Base-by-base conservation (phyloP, 768 basidiomycete species). In the Lactarius vividus region DNA sequence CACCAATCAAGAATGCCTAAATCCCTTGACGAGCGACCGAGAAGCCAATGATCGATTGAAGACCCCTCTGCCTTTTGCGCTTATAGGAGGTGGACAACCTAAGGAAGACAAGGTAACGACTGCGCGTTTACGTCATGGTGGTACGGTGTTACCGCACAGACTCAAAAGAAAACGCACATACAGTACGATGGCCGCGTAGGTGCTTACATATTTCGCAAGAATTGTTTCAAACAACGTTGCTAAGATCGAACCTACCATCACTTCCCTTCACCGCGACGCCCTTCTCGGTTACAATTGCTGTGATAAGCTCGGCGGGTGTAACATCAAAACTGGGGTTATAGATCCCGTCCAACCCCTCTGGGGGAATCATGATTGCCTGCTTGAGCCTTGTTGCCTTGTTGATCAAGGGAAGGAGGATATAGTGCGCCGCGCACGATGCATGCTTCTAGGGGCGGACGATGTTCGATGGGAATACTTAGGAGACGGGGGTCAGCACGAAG, bases 251-350 rank as follows among this genome's bases (percentile, higher is more conserved):
- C 29, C 73, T 74, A 65, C 81, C 79, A 28, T 88, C 87, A 8
- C 82, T 82, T 64, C 78, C 77, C 72, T 88, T 88, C 64, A 88
- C 84, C 4, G 92, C 93, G 37, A 97, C 94, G 8, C 96, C 95
- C 71, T 91, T 94, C 79, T 98, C 96, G 2, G 95, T 98, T 15
- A 96, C 94, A 59, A 98, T 91, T 35, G 91, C 92, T n/a, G 88
- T 91, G 69, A 98, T 97, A 52, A 98, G 79, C 65, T 91, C 89
- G 2, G 95, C 93, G 0, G 96, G 95, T 0, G 96, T 98, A 18
- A 98, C 94, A 74, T 98, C 96, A 76, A 98, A 98, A 69, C 92
- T 93, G 1, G 96, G 95, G 75, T 97, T 98, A 75, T 95, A 96
- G 46, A 93, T 85, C 8, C 77, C 75, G 23, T 76, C 73, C 31